Evolutionary conservation across 2,329 filamentous ascomycete genomes (phyloP), one percentile per base, ranked within the genome.

Genomic region (Truncatella angustata): DNA sequence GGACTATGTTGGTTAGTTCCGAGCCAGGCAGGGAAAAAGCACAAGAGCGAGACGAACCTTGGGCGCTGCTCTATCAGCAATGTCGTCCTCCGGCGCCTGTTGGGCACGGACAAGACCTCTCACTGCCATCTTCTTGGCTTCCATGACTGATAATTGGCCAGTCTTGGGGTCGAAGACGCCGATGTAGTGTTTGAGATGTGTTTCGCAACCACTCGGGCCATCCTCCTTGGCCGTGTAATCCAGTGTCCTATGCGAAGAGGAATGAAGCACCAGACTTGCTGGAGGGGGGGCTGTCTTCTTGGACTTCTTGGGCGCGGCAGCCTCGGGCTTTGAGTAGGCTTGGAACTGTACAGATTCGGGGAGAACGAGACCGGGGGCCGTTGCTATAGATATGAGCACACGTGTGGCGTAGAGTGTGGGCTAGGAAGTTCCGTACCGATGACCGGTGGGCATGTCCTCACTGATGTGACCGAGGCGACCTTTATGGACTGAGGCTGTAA

Each of bases 91-190:
- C 1, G 75, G 60, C 16, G 77, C 74, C 58, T 80, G 75, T 58
- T 83, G 81, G 32, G 80, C 71, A 51, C 82, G 76, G 28, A 85
- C 82, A 24, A 73, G 68, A 11, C 80, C 81, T 36, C 82, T 73
- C 18, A 88, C 72, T 24, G 79, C 73, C 78, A 88, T 82, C 70
- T 81, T 86, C 66, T 82, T 83, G 14, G 82, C 82, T 62, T 85
- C 77, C 16, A 87, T 73, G 30, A 88, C 74, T 58, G 86, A 73
- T 39, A 88, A 66, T 57, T 80, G 73, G 18, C 81, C 81, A 0
- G 80, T 84, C 30, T 74, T 69, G 0, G 82, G 80, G 58, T 88
- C 84, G 55, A 81, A 86, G 4, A 88, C 71, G 14, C 83, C 85
- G 24, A 88, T 68, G 62, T 84, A 88, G 66, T 88, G 83, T 50